Conservation (phyloP, 805 yeast genomes). For the Sugiyamaella qingdaonensis region DNA sequence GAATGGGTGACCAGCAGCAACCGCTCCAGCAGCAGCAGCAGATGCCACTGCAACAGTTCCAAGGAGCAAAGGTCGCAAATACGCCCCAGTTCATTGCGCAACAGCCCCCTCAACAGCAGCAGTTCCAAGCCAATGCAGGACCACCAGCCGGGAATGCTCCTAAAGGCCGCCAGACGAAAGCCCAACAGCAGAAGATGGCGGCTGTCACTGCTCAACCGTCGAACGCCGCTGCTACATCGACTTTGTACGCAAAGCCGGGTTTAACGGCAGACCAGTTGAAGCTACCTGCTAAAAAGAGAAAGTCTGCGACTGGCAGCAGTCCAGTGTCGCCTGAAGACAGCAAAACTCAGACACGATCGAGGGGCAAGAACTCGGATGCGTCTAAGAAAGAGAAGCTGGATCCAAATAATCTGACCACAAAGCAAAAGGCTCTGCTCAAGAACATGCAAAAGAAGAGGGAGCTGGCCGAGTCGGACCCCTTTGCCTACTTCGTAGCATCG, state of each 20-base stretch:
- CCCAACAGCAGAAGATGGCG: conserved; percentile 13
- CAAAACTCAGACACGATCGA: conserved; percentile 8
- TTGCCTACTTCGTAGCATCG: conserved; percentile 30
- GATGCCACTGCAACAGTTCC: conserved; percentile 23
- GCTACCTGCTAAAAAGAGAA: conserved; percentile 26
- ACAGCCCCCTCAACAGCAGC: neutral
- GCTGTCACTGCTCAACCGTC: conserved; percentile 3
- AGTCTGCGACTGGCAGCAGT: conserved; percentile 16
- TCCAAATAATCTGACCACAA: conserved; percentile 11
- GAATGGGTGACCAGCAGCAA: neutral
- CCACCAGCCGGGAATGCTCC: neutral
- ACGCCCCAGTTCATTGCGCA: neutral
- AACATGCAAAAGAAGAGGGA: conserved; percentile 24
- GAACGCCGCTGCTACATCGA: neutral
- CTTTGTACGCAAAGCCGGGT: conserved; percentile 23
- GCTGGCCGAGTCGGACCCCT: conserved; percentile 30
- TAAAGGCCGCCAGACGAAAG: conserved; percentile 2
- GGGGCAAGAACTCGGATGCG: conserved; percentile 5
- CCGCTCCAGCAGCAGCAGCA: conserved; percentile 23
- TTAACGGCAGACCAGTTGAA: conserved; percentile 28
- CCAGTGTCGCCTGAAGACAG: conserved; percentile 19
- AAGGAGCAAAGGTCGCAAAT: neutral
- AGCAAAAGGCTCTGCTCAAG: conserved; percentile 11
- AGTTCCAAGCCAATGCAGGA: neutral
- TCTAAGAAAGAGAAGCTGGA: conserved; percentile 22